A percentile compares a stretch with the other conserved stretches of the same genome.
phyloP scores from a whole-genome alignment of 768 basidiomycete genomes.

The Kwoniella europaea region DNA sequence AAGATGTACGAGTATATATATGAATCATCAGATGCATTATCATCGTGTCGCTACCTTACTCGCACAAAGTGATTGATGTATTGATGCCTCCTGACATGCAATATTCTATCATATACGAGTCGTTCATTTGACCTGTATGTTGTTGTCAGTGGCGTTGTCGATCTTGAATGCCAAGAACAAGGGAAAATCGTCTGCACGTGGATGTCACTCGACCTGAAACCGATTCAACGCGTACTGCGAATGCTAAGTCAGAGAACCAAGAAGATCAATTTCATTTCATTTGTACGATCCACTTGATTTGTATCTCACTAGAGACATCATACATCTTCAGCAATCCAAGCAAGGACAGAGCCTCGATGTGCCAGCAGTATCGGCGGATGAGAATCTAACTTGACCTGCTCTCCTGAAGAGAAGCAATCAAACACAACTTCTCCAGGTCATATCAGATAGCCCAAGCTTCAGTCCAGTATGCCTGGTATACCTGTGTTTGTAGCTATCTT shows the following conservation, averaged over 20 bases:
- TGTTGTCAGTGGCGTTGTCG: neutral
- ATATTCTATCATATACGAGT: too few species aligned
- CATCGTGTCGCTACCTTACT: neutral
- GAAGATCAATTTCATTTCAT: too few species aligned
- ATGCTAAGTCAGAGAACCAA: too few species aligned
- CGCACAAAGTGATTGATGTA: neutral
- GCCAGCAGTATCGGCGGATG: neutral
- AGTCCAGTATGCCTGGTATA: slow-evolving; percentile 40
- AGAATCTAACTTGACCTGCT: too few species aligned
- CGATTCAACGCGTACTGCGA: neutral
- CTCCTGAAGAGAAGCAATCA: too few species aligned
- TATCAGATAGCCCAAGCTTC: neutral
- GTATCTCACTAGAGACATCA: too few species aligned
- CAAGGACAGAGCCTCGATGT: neutral
- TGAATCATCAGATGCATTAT: neutral
- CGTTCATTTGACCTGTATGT: too few species aligned
- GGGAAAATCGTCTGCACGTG: neutral
- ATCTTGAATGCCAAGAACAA: neutral
- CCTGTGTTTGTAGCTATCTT: slow-evolving; percentile 54
- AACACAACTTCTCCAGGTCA: too few species aligned
- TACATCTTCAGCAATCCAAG: too few species aligned
- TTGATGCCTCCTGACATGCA: neutral
- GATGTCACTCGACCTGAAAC: neutral
- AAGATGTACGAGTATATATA: neutral
- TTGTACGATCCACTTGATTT: too few species aligned